Conservation (phyloP, 2,329 filamentous ascomycete species). For the Arthrobotrys musiformis region DNA sequence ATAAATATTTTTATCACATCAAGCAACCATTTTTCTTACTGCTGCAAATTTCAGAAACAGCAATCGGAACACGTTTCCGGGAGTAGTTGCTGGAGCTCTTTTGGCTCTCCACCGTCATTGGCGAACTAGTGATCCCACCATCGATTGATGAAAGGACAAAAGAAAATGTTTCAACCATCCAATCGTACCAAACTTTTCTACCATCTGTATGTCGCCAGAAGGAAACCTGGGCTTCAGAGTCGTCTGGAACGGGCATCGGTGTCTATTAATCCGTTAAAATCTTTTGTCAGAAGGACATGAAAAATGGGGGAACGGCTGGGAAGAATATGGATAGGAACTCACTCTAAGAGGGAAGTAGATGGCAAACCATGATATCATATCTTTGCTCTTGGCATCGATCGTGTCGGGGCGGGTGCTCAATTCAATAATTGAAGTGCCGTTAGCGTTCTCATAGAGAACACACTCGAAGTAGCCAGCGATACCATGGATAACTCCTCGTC, state of each 20-base stretch:
- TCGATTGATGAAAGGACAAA: slow-evolving; percentile 7
- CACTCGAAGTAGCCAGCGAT: slow-evolving; percentile 96
- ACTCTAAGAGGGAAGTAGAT: slow-evolving; percentile 98
- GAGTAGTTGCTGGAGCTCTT: background rate
- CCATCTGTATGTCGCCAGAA: slow-evolving; percentile 98
- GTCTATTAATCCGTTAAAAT: slow-evolving; percentile 68
- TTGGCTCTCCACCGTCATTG: background rate
- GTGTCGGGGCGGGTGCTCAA: slow-evolving; percentile 91
- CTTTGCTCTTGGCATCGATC: slow-evolving; percentile 90
- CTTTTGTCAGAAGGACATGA: too few species aligned
- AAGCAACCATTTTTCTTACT: slow-evolving; percentile 60
- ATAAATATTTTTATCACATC: slow-evolving; percentile 56
- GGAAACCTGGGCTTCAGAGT: slow-evolving; percentile 85
- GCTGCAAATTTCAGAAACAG: slow-evolving; percentile 58
- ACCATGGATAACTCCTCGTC: slow-evolving; percentile 87
- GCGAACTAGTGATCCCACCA: background rate
- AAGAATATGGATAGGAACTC: slow-evolving; percentile 61
- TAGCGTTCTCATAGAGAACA: slow-evolving; percentile 76
- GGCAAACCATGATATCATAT: slow-evolving; percentile 99
- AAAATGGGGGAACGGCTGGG: too few species aligned
- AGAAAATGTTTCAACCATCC: slow-evolving; percentile 83
- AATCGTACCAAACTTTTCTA: slow-evolving; percentile 97
- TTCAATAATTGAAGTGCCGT: slow-evolving; percentile 73
- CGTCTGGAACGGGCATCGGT: slow-evolving; percentile 84
- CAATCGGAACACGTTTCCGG: slow-evolving; percentile 54